A percentile compares a stretch with the other conserved stretches of the same genome.
Evolutionary conservation across 1,284 basidiomycete genomes (phyloP).

Genomic region (Dichomitus squalens): DNA sequence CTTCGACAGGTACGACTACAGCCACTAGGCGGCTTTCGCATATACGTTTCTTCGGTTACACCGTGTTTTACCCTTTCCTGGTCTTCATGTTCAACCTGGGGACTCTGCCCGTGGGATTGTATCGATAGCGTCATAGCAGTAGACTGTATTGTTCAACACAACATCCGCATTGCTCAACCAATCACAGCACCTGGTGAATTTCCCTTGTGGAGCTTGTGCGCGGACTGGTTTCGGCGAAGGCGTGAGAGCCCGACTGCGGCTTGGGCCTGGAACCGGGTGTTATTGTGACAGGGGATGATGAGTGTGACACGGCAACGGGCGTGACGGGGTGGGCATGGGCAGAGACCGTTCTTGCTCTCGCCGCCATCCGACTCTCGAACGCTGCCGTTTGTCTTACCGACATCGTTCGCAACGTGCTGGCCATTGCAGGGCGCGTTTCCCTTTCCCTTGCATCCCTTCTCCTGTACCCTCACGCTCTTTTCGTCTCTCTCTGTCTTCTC

Average conservation of each 20-base stretch:
- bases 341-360: neutral
- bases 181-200: neutral
- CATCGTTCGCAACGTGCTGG: slow-evolving; percentile 37
- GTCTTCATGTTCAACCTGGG: slow-evolving; percentile 18
- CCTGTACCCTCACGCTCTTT: slow-evolving; percentile 37
- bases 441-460: slow-evolving; percentile 19
- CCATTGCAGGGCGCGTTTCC: slow-evolving; percentile 32
- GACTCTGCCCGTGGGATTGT: slow-evolving; percentile 9
- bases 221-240: neutral
- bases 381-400: slow-evolving; percentile 24
- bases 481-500: slow-evolving; percentile 25
- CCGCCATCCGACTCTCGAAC: slow-evolving; percentile 20
- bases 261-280: neutral
- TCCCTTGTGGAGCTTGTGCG: neutral
- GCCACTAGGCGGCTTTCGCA: slow-evolving; percentile 9
- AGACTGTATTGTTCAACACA: slow-evolving; percentile 25
- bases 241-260: neutral
- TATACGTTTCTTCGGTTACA: neutral
- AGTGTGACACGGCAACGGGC: slow-evolving; percentile 17
- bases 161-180: slow-evolving; percentile 9
- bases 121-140: slow-evolving; percentile 17
- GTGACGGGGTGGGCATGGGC: slow-evolving; percentile 4
- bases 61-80: slow-evolving; percentile 1
- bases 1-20: slow-evolving; percentile 65
- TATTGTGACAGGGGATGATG: slow-evolving; percentile 22